Evolutionary conservation across 163 green algal genomes (phyloP).

Genomic region (Chloromonas sp.): DNA sequence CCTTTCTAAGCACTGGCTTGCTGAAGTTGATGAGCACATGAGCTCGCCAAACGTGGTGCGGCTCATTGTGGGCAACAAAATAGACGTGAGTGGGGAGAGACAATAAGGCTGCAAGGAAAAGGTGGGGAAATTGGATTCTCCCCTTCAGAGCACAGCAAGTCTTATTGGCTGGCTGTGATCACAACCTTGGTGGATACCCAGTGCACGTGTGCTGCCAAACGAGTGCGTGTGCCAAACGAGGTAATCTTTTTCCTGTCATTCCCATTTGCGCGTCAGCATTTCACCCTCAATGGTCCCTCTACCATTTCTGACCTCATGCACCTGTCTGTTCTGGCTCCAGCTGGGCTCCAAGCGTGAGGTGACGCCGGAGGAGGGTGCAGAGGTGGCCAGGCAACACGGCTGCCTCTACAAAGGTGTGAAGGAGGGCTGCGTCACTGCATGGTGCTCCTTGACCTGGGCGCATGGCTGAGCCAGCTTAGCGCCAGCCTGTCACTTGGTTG

Average conservation of each 20-base stretch:
- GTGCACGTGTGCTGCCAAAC: neutral
- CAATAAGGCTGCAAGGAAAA: constrained; percentile 10
- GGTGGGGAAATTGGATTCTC: neutral
- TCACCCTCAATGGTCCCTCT: no score
- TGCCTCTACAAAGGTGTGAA: constrained; percentile 70
- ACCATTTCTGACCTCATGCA: no score
- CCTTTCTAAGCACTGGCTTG: constrained; percentile 77
- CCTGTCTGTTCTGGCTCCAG: neutral
- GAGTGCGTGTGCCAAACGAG: neutral
- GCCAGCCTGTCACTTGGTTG: constrained; percentile 13
- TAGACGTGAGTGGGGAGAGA: constrained; percentile 51
- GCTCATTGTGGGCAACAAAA: constrained; percentile 91
- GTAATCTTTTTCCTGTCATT: neutral
- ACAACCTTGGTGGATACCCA: neutral
- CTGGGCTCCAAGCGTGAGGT: constrained; percentile 48
- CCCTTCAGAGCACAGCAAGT: neutral
- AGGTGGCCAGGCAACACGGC: constrained; percentile 73
- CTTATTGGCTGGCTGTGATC: neutral
- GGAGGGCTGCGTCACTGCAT: neutral
- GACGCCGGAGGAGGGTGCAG: constrained; percentile 57
- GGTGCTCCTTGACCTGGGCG: neutral
- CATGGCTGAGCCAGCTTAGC: constrained; percentile 63
- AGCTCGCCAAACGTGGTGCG: constrained; percentile 69
- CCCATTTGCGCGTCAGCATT: no score
- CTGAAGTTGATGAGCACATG: constrained; percentile 74